A percentile compares a stretch with the other conserved stretches of the same genome.
These are phyloP conservation scores for Colletotrichum tropicicola DNA, from an alignment of 2,329 filamentous ascomycete species.

Conservation along the genomic window DNA sequence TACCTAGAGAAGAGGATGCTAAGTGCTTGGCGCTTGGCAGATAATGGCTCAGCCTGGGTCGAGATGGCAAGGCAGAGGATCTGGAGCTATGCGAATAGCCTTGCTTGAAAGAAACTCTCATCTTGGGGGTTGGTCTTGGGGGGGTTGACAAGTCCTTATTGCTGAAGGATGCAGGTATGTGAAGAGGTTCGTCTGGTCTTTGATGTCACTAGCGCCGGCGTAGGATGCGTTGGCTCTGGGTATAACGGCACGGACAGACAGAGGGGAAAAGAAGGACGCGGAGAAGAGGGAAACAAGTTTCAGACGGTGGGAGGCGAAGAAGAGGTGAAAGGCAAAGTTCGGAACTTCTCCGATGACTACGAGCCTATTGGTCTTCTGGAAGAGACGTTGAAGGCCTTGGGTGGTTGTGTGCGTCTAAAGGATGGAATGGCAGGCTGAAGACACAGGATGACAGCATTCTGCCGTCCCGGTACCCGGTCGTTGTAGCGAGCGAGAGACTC, in stretches of 20 bases:
- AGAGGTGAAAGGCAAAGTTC: background rate
- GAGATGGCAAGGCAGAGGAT: background rate
- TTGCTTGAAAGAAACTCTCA: background rate
- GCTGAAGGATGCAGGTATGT: background rate
- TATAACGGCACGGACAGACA: slow-evolving; percentile 17
- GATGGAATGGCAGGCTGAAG: slow-evolving; percentile 9
- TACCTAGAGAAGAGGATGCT: background rate
- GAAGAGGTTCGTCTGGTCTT: slow-evolving; percentile 20
- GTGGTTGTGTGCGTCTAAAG: slow-evolving; percentile 15
- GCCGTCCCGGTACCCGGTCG: no score
- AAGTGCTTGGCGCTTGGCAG: background rate
- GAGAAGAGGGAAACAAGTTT: background rate
- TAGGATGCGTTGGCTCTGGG: slow-evolving; percentile 24
- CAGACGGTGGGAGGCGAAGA: background rate
- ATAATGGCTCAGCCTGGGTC: background rate
- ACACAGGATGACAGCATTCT: slow-evolving; percentile 5
- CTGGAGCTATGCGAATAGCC: background rate
- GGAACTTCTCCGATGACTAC: background rate
- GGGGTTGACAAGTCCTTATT: slow-evolving; percentile 19
- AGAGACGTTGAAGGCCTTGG: background rate
- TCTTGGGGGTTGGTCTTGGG: background rate
- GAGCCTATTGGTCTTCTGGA: background rate
- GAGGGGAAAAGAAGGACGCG: background rate
- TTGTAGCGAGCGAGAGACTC: no score
- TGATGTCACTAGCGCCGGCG: slow-evolving; percentile 26